Base-by-base conservation (phyloP, 2,329 filamentous ascomycete genomes). In the Fusarium avenaceum region DNA sequence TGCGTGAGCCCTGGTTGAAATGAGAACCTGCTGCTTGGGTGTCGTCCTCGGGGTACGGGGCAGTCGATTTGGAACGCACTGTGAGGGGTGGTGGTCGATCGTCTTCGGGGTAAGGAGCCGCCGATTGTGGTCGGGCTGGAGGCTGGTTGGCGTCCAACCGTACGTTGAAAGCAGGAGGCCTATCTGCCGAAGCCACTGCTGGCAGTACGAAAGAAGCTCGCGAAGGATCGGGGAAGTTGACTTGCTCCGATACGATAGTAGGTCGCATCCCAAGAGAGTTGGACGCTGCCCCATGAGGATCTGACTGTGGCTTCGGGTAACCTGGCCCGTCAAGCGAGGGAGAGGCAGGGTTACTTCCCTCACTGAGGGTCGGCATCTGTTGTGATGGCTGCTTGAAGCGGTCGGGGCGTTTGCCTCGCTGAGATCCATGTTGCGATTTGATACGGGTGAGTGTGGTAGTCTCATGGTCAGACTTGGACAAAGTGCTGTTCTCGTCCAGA, bases 391-490 rank as follows among this genome's bases (percentile, higher is more conserved):
- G 82, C 69, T 84, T 83, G 76, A 90, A 88, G 42, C 88, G 82
- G 35, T 89, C 87, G 0, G 88, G 88, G 53, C 88, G 82, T 72
- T 84, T 83, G 32, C 88, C 88, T 49, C 87, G 82, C 74, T 90
- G 88, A 17, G 90, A 92, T 17, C 90, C 91, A 73, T 93, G 88
- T 69, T 91, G 89, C 5, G 89, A 93, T 79, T 92, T 97, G 82
- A 99, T 98, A 53, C 92, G 89, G 50, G 89, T 91, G 69, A 99
- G 89, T 0, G 96, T 94, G 42, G 96, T 90, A 56, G 94, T 93
- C 78, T 98, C 95, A 77, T 99, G 96, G 74, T 98, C 96, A 71
- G 90, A 87, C 80, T 94, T 94, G 4, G 93, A 96, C 46, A 98
- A 84, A 5, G 92, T 92, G 79, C 93, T 93, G 57, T 93, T 91